These are phyloP conservation scores for Penicillium parvum DNA, from an alignment of 495 filamentous ascomycete genomes.

Conservation along the genomic window DNA sequence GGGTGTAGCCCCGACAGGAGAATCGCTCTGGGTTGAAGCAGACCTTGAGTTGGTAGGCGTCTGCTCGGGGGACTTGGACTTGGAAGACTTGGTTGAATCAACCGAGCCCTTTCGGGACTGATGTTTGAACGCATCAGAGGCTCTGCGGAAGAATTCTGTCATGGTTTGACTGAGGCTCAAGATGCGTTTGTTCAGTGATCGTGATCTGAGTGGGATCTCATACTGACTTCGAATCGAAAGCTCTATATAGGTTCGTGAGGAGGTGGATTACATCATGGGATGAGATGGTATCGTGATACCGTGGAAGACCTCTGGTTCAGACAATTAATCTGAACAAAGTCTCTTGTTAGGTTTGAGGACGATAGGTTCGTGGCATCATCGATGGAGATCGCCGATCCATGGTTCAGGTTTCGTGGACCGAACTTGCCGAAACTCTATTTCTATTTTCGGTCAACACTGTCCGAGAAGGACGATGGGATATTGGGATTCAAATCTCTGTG, in stretches of 20 bases:
- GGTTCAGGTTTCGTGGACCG: too few species aligned
- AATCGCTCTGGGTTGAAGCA: neutral
- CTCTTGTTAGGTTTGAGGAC: too few species aligned
- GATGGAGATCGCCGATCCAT: too few species aligned
- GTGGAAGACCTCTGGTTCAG: too few species aligned
- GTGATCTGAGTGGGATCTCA: neutral
- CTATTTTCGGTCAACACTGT: too few species aligned
- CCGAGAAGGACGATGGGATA: too few species aligned
- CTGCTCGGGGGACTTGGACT: neutral
- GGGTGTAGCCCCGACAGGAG: neutral
- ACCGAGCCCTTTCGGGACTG: constrained; percentile 1
- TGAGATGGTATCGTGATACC: too few species aligned
- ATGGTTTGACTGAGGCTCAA: neutral
- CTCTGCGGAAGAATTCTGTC: constrained; percentile 5
- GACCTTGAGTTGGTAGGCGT: neutral
- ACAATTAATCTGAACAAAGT: too few species aligned
- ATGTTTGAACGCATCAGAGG: constrained; percentile 6
- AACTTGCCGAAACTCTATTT: too few species aligned
- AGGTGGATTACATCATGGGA: too few species aligned
- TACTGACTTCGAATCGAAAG: neutral
- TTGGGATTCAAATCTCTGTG: too few species aligned
- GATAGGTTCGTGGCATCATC: too few species aligned
- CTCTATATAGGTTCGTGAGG: neutral
- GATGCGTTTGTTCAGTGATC: neutral
- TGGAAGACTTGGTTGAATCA: constrained; percentile 1